Base-by-base conservation (phyloP, 2,329 filamentous ascomycete genomes). In the Neopestalotiopsis clavispora region DNA sequence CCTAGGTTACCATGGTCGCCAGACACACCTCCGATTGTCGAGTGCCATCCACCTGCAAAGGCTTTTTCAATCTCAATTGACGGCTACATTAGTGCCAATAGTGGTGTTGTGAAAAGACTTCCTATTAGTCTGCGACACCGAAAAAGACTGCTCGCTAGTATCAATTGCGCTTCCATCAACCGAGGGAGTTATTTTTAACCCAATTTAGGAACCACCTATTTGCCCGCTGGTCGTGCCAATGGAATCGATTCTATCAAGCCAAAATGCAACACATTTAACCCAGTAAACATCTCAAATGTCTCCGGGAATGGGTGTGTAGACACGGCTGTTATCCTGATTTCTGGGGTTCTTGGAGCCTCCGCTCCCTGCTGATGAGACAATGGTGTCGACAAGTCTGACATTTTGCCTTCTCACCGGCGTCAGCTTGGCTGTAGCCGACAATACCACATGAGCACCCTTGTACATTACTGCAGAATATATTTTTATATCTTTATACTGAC, bases 161-260 rank as follows among this genome's bases (percentile, higher is more conserved):
- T 28, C 23, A 28, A 28, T 40, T 40, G 40, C n/a, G 62, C 40
- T 49, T 28, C n/a, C 62, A 52, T 17, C 23, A 65, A 7, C 42
- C n/a, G 3, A 65, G 12, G 10, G 20, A 32, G 20, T 28, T 65
- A 65, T 65, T 65, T 65, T 65, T 65, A 65, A 65, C 62, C 62
- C 38, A 52, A 7, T 52, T 52, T 40, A 20, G 40, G 5, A 65
- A 20, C 17, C 32, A 20, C 20, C 17, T 20, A 17, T 49, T 52
- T 5, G 20, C 63, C 28, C 30, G 45, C 10, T 23, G 28, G 28
- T 45, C 23, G 20, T 23, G 49, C 63, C 63, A 66, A 66, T 40
- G 49, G 57, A 7, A 56, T 32, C 4, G 12, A 5, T n/a, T 32
- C 23, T n/a, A 23, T 23, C 7, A 30, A 12, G 10, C 49, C 23